These are phyloP conservation scores for Graphiopsis chlorocephala DNA, from an alignment of 2,329 filamentous ascomycete genomes.

Conservation along the genomic window DNA sequence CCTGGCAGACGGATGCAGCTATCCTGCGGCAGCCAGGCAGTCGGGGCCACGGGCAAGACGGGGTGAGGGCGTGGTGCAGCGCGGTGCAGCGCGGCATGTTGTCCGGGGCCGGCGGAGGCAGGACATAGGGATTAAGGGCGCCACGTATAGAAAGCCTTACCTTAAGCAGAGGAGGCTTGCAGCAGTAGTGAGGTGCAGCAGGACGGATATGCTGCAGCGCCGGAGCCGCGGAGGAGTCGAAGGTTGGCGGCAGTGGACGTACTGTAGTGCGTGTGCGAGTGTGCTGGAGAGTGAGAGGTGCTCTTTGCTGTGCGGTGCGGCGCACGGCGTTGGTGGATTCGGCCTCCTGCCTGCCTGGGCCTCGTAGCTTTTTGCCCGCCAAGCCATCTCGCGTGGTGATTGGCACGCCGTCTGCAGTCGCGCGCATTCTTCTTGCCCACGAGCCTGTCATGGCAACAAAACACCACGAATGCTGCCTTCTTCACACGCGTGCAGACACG, in stretches of 20 bases:
- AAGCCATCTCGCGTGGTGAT: constrained; percentile 10
- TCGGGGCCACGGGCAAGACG: constrained; percentile 7
- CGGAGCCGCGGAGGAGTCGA: not conserved
- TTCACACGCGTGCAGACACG: not conserved
- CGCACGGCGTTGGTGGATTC: not conserved
- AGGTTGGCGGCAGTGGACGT: not conserved
- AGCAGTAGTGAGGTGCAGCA: not conserved
- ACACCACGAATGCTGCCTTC: not conserved
- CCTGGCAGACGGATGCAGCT: constrained; percentile 5
- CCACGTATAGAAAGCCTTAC: constrained; percentile 14
- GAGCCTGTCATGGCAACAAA: constrained; percentile 4
- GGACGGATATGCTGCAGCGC: not conserved
- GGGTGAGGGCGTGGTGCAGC: not conserved
- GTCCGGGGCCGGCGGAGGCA: constrained; percentile 13
- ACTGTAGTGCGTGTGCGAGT: not conserved
- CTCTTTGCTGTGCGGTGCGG: not conserved
- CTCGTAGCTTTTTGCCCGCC: not conserved
- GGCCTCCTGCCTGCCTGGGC: not conserved
- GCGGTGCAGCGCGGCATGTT: constrained; percentile 10
- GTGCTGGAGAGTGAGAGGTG: not conserved
- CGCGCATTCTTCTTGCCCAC: constrained; percentile 3
- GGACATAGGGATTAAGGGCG: constrained; percentile 11
- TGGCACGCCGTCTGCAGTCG: not conserved
- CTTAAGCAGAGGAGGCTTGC: constrained; percentile 7
- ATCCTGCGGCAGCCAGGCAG: constrained; percentile 11